phyloP scores from a whole-genome alignment of 345 rosid genomes.

The Ceriops zippeliana region DNA sequence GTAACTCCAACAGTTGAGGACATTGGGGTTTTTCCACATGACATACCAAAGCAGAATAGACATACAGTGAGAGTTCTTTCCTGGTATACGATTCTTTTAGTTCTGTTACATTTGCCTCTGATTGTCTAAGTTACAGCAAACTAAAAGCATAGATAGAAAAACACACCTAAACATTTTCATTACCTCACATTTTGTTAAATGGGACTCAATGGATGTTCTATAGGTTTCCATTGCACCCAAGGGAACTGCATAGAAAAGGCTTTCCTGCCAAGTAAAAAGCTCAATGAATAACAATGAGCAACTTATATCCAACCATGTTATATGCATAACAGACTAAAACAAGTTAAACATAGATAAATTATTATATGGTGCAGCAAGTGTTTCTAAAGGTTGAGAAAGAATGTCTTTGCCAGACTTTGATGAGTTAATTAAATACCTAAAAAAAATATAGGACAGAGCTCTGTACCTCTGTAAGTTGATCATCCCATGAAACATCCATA shows the following conservation, averaged over 20 bases:
- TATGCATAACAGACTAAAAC: not conserved
- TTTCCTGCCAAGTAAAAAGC: constrained; percentile 58
- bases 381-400: not conserved
- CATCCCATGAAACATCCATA: constrained; percentile 59
- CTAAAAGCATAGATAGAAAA: not conserved
- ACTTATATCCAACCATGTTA: constrained; percentile 3
- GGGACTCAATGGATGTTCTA: constrained; percentile 75
- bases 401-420: constrained; percentile 4
- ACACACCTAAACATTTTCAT: constrained; percentile 4
- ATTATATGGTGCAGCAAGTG: not conserved
- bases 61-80: not conserved
- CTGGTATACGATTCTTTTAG: not conserved
- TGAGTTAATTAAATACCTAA: not conserved
- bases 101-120: not conserved
- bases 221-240: constrained; percentile 77
- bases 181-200: constrained; percentile 56
- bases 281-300: constrained; percentile 19
- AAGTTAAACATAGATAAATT: not conserved
- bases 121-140: constrained; percentile 8
- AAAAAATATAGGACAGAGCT: constrained; percentile 1
- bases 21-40: not conserved
- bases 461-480: constrained; percentile 81
- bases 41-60: not conserved
- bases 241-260: constrained; percentile 87
- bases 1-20: not conserved